A percentile compares a stretch with the other conserved stretches of the same genome.
Evolutionary conservation across 345 rosid genomes (phyloP).

Genomic region (Noccaea bulbosa): DNA sequence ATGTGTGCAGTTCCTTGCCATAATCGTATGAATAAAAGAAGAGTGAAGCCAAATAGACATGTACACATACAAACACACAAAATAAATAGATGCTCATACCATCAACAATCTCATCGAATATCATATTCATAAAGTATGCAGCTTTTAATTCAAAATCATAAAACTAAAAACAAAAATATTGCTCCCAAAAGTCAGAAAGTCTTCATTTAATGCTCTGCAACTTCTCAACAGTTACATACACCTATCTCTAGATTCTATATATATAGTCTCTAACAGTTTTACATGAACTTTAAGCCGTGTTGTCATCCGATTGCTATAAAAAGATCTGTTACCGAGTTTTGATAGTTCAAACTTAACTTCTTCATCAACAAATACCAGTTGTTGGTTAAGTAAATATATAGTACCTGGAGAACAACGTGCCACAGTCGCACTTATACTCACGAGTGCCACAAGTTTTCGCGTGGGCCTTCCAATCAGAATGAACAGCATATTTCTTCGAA

Average conservation of each 20-base stretch:
- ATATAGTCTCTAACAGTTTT: conserved; percentile 8
- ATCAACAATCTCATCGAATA: conserved; percentile 31
- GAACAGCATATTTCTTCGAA: conserved; percentile 95
- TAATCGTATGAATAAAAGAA: conserved; percentile 26
- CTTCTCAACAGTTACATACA: conserved; percentile 26
- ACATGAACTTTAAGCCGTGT: background rate
- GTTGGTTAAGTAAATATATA: background rate
- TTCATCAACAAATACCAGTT: conserved; percentile 15
- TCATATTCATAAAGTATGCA: conserved; percentile 37
- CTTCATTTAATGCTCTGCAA: conserved; percentile 42
- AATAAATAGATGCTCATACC: conserved; percentile 34
- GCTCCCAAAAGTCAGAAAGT: conserved; percentile 30
- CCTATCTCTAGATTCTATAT: background rate
- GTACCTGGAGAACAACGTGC: conserved; percentile 92
- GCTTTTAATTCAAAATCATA: conserved; percentile 19
- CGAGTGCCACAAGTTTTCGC: conserved; percentile 95
- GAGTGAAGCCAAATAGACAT: conserved; percentile 45
- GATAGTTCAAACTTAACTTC: background rate
- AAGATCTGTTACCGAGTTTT: background rate
- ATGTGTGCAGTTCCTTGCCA: background rate
- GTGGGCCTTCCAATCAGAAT: conserved; percentile 98
- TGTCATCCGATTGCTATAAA: conserved; percentile 7
- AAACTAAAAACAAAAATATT: conserved; percentile 10
- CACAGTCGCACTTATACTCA: conserved; percentile 96
- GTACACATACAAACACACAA: conserved; percentile 43